Base-by-base conservation (phyloP, 768 basidiomycete genomes). In the Tylopilus sp. region DNA sequence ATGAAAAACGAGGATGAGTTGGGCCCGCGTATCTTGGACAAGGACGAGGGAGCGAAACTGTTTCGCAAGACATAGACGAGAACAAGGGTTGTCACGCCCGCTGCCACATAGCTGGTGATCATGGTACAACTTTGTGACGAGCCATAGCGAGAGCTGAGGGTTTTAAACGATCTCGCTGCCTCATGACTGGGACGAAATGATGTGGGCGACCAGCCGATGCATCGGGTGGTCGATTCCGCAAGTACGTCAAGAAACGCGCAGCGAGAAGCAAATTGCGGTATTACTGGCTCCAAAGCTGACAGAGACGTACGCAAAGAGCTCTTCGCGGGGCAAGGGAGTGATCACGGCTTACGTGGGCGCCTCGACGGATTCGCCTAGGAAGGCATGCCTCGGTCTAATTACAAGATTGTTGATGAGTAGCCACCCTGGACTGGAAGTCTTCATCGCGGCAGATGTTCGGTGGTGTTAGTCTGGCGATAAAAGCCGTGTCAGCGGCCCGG, bases 21-120 rank as follows among this genome's bases (percentile, higher is more conserved):
- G 16, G 64, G 65, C 0, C 62, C 64, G 13, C 47, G 46, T 30
- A 62, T 52, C n/a, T 51, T 53, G 42, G 59, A 42, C 38, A 64
- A 40, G 31, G 54, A 48, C 5, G 58, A 24, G 13, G 37, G 50
- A 30, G 28, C 30, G 37, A 48, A 26, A 17, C 14, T 16, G 22
- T n/a, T 8, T 1, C 24, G 6, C 17, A 31, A 6, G 25, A 17
- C 17, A 26, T 46, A 54, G 21, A 46, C 31, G 21, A 64, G 45
- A 3, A 31, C 29, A 12, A 63, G 37, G 16, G 48, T 57, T 17
- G 34, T 19, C 28, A 59, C 9, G 25, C 54, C 45, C 10, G 36
- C 44, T n/a, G 31, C 14, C 9, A 47, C 29, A 16, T 41, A 45
- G 12, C 22, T 9, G 28, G 31, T 22, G 28, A 45, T 19, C 67